These are phyloP conservation scores for Aspergillus sparsus DNA, from an alignment of 495 filamentous ascomycete species.

Conservation along the genomic window DNA sequence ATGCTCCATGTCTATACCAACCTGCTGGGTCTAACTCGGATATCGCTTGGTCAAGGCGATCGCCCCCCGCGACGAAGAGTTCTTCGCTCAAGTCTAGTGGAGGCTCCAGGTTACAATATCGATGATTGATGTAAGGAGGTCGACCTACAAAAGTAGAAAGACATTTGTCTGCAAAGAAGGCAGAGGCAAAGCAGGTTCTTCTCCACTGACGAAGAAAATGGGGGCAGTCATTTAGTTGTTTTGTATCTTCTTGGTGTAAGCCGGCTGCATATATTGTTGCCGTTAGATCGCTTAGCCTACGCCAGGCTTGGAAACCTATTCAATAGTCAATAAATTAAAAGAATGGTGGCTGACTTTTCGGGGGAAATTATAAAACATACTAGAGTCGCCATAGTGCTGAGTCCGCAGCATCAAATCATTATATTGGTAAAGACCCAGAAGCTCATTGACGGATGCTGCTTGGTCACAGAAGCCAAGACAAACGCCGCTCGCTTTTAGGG, in stretches of 20 bases:
- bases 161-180: constrained; percentile 54
- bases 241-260: constrained; percentile 54
- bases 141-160: constrained; percentile 57
- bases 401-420: constrained; percentile 48
- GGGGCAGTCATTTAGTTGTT: constrained; percentile 44
- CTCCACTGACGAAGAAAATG: constrained; percentile 55
- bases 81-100: constrained; percentile 61
- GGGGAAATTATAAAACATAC: constrained; percentile 35
- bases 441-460: constrained; percentile 47
- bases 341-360: background rate
- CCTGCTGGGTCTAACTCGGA: constrained; percentile 51
- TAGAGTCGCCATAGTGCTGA: constrained; percentile 52
- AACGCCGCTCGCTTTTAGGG: constrained; percentile 42
- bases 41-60: constrained; percentile 43
- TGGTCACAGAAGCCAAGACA: constrained; percentile 52
- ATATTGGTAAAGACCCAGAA: constrained; percentile 49
- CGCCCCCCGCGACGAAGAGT: constrained; percentile 49
- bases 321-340: constrained; percentile 7
- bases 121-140: constrained; percentile 56
- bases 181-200: constrained; percentile 53
- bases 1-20: constrained; percentile 51
- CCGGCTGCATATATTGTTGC: constrained; percentile 58
- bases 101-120: constrained; percentile 55
- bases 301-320: constrained; percentile 54
- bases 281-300: constrained; percentile 51